Percentiles rank a stretch among this genome's conserved stretches.
phyloP scores from a whole-genome alignment of 2,329 filamentous ascomycete species.

The Alternaria sp. region DNA sequence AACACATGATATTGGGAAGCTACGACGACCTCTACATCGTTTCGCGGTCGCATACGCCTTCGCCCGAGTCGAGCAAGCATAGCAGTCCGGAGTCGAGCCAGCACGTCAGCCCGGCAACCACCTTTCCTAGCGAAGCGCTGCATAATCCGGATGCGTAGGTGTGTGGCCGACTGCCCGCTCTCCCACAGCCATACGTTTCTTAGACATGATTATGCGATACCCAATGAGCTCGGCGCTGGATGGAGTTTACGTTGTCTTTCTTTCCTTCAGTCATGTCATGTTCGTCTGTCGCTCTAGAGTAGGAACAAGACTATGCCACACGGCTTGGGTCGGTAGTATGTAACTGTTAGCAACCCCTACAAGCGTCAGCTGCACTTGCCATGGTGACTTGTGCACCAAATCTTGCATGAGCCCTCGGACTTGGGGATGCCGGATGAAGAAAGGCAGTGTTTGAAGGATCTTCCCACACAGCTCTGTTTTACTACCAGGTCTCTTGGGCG shows the following conservation, averaged over 20 bases:
- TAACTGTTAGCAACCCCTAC: not conserved
- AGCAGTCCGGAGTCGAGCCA: slow-evolving; percentile 51
- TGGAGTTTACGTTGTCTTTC: slow-evolving; percentile 8
- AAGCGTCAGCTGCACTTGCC: not conserved
- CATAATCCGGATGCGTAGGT: slow-evolving; percentile 27
- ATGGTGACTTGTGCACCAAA: not conserved
- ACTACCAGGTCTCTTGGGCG: not conserved
- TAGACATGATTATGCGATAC: slow-evolving; percentile 32
- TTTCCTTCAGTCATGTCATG: not conserved
- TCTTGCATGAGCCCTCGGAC: not conserved
- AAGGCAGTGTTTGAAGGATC: not conserved
- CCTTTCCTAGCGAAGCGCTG: slow-evolving; percentile 43
- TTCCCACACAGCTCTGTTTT: not conserved
- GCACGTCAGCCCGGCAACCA: slow-evolving; percentile 48
- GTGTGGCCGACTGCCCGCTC: not conserved
- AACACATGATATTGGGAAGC: slow-evolving; percentile 56
- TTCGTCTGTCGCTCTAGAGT: not conserved
- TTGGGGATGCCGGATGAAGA: not conserved
- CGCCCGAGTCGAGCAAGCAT: slow-evolving; percentile 50
- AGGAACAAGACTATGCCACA: not conserved
- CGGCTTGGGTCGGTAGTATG: not conserved
- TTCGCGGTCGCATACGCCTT: slow-evolving; percentile 51
- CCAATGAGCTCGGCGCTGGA: slow-evolving; percentile 30
- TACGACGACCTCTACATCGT: slow-evolving; percentile 61
- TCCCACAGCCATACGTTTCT: slow-evolving; percentile 20